A percentile compares a stretch with the other conserved stretches of the same genome.
Conservation (phyloP, 2,329 filamentous ascomycete species). For the Xylariaceae sp. region DNA sequence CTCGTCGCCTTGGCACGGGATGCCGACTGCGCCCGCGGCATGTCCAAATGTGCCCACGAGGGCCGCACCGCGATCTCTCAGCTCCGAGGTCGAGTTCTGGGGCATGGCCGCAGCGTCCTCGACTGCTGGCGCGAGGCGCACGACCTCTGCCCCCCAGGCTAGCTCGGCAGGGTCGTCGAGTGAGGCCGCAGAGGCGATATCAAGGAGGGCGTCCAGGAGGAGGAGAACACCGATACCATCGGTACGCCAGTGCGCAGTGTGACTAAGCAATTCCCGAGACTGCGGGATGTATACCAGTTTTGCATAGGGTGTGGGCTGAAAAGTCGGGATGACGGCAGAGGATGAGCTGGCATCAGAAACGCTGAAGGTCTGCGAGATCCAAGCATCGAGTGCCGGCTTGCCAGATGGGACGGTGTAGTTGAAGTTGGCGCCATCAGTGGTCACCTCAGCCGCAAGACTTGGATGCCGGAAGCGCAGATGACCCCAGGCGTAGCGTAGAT, state of each 20-base stretch:
- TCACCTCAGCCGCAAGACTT: constrained; percentile 12
- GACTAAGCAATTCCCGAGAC: constrained; percentile 9
- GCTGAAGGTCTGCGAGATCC: constrained; percentile 13
- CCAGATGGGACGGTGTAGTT: constrained; percentile 13
- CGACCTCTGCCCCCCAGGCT: constrained; percentile 20
- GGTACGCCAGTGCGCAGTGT: constrained; percentile 23
- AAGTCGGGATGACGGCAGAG: constrained; percentile 14
- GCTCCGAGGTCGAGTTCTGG: constrained; percentile 7
- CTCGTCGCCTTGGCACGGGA: constrained; percentile 13
- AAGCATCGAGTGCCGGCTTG: constrained; percentile 9
- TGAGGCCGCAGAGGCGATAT: constrained; percentile 7
- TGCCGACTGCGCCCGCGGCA: constrained; percentile 14
- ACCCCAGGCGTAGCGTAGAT: constrained; percentile 12
- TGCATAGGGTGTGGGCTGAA: constrained; percentile 13
- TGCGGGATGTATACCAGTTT: constrained; percentile 13
- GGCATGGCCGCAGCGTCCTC: constrained; percentile 17
- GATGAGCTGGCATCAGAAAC: constrained; percentile 10
- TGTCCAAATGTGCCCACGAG: constrained; percentile 11
- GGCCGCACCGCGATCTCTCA: constrained; percentile 11
- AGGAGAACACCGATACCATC: constrained; percentile 22
- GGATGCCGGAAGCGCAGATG: constrained; percentile 15
- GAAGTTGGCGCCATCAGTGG: constrained; percentile 7
- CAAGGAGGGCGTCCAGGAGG: constrained; percentile 18
- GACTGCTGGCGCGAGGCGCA: constrained; percentile 13
- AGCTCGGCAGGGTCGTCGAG: constrained; percentile 16